These are phyloP conservation scores for Musa beccarii DNA, from an alignment of 176 grass and related monocot genomes.

Conservation along the genomic window DNA sequence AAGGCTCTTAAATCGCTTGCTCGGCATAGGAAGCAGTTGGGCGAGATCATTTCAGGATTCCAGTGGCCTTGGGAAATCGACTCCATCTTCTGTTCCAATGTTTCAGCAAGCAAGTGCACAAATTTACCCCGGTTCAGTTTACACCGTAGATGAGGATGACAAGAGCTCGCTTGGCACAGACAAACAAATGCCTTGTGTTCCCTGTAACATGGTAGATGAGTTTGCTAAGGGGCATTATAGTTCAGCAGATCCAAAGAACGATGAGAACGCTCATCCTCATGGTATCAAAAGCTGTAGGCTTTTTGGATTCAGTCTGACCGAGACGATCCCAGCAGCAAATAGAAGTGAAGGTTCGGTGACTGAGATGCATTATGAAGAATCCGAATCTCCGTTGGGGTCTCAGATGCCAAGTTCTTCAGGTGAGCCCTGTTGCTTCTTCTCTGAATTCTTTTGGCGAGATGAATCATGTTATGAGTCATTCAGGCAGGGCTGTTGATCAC, in stretches of 20 bases:
- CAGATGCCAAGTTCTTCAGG: too few relatives aligned
- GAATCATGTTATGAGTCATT: not conserved
- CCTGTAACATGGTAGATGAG: too few relatives aligned
- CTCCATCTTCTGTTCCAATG: constrained; percentile 52
- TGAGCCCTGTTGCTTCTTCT: too few relatives aligned
- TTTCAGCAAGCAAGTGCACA: constrained; percentile 33
- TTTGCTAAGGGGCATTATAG: too few relatives aligned
- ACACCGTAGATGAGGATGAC: constrained; percentile 16
- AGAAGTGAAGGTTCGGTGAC: constrained; percentile 8
- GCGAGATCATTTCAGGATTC: constrained; percentile 27
- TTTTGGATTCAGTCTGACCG: constrained; percentile 51
- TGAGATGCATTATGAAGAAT: not conserved
- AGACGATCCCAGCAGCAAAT: constrained; percentile 27
- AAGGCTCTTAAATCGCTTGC: constrained; percentile 15
- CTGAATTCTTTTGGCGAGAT: too few relatives aligned
- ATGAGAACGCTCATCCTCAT: constrained; percentile 5
- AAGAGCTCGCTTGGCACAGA: not conserved
- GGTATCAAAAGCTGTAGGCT: constrained; percentile 41
- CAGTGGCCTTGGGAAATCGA: constrained; percentile 24
- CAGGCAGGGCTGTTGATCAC: not conserved
- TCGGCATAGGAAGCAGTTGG: constrained; percentile 29
- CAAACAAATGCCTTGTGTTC: too few relatives aligned
- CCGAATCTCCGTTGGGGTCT: too few relatives aligned
- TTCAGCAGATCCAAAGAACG: not conserved
- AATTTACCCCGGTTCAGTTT: constrained; percentile 11